Conservation (phyloP, 805 yeast species). For the Lipomyces sp. region DNA sequence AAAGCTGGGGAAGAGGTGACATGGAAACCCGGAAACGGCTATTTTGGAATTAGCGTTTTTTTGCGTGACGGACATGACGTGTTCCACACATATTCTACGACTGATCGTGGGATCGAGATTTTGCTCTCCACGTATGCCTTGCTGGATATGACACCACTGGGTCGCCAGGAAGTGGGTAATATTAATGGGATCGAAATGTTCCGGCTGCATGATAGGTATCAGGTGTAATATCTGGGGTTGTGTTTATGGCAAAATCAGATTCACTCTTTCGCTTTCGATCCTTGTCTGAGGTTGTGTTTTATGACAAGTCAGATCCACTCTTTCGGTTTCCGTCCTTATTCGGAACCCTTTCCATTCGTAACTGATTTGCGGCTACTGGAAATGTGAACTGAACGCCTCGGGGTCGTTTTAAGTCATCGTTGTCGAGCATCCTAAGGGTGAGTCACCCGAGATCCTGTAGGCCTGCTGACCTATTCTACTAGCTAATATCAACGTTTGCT, state of each 20-base stretch:
- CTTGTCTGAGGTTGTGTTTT: not conserved
- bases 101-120: not conserved
- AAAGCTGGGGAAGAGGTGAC: not conserved
- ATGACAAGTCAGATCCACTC: too few species aligned
- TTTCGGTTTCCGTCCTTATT: too few species aligned
- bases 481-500: too few species aligned
- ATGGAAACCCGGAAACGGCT: not conserved
- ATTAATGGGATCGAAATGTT: not conserved
- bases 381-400: too few species aligned
- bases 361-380: too few species aligned
- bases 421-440: too few species aligned
- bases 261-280: not conserved
- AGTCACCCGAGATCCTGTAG: too few species aligned
- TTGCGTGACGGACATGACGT: not conserved
- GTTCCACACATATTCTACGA: slow-evolving; percentile 2
- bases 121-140: not conserved
- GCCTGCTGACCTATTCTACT: too few species aligned
- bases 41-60: slow-evolving; percentile 1
- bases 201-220: slow-evolving; percentile 4
- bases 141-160: slow-evolving; percentile 8
- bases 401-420: too few species aligned
- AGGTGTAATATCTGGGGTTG: not conserved
- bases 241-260: not conserved
- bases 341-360: too few species aligned
- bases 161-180: slow-evolving; percentile 2